Evolutionary conservation across 495 filamentous ascomycete genomes (phyloP).

Genomic region (Penicillium longicatenatum): DNA sequence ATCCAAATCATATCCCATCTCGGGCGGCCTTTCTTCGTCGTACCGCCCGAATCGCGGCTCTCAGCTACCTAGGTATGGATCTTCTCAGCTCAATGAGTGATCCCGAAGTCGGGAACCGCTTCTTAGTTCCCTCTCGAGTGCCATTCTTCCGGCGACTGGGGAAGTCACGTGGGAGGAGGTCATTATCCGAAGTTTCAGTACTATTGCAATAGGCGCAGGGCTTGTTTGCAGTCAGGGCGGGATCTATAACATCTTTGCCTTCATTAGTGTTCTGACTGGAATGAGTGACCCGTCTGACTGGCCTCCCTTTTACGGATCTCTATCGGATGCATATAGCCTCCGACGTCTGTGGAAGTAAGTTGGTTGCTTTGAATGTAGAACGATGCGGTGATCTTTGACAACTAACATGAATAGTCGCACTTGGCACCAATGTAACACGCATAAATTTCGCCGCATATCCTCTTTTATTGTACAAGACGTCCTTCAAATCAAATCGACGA

Average conservation of each 20-base stretch:
- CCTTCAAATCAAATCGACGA: background rate
- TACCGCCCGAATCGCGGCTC: background rate
- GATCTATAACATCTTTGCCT: background rate
- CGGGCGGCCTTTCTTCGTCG: background rate
- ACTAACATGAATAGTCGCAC: background rate
- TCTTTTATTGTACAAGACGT: background rate
- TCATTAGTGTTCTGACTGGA: background rate
- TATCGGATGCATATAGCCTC: background rate
- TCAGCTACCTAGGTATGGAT: background rate
- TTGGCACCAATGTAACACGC: background rate
- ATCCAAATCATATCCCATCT: background rate
- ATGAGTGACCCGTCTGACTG: background rate
- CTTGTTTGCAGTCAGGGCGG: slow-evolving; percentile 2
- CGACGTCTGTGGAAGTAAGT: background rate
- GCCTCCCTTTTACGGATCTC: background rate
- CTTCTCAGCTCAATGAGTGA: background rate
- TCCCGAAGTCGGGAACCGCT: background rate
- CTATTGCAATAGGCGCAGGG: background rate
- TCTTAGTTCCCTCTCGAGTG: slow-evolving; percentile 1
- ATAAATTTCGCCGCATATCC: slow-evolving; percentile 2
- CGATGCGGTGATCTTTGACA: too few species aligned
- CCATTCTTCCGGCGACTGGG: background rate
- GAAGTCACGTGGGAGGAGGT: background rate
- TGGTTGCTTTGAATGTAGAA: background rate
- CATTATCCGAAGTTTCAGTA: background rate